Base-by-base conservation (phyloP, 2,329 filamentous ascomycete genomes). In the Epicoccum sorghinum region DNA sequence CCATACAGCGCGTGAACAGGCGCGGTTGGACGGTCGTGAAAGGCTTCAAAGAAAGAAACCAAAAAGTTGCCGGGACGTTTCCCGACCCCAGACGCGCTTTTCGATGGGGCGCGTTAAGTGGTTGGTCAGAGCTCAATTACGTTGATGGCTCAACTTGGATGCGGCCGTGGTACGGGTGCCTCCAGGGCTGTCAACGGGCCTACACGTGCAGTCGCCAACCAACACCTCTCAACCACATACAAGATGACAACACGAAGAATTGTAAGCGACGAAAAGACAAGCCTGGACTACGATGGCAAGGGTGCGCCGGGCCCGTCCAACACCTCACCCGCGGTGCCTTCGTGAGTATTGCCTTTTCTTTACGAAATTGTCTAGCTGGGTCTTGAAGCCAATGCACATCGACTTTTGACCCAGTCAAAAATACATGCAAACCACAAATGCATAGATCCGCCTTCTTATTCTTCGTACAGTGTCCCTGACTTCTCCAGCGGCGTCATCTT, bases 251-350 rank as follows among this genome's bases (percentile, higher is more conserved):
- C 88, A 38, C 82, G 86, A 75, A 82, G 89, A 67, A 87, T 86
- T 67, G 79, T 87, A 58, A 81, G 82, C 33, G 76, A 80, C 6
- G 88, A 90, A 75, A 89, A 89, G 79, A 85, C 84, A 27, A 78
- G 86, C 52, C 81, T 90, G 58, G 75, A 75, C 42, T 58, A 78
- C 53, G 74, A 69, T 48, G 63, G 57, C 7, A 63, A 64, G 33
- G 61, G 47, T 10, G 50, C 64, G 2, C 57, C 52, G 32, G 70
- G 83, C 63, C 86, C 86, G 66, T 92, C 89, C 51, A 85, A 87
- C 77, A 93, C 89, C 60, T 78, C 87, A n/a, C 90, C 91, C 18
- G 91, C 91, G 22, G 91, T 96, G 43, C 91, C 92, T 47, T 81
- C 83, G 91, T 96, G 78, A 75, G 87, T 79, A 39, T 33, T 52